phyloP scores from a whole-genome alignment of 2,329 filamentous ascomycete species.

The Madurella mycetomatis region DNA sequence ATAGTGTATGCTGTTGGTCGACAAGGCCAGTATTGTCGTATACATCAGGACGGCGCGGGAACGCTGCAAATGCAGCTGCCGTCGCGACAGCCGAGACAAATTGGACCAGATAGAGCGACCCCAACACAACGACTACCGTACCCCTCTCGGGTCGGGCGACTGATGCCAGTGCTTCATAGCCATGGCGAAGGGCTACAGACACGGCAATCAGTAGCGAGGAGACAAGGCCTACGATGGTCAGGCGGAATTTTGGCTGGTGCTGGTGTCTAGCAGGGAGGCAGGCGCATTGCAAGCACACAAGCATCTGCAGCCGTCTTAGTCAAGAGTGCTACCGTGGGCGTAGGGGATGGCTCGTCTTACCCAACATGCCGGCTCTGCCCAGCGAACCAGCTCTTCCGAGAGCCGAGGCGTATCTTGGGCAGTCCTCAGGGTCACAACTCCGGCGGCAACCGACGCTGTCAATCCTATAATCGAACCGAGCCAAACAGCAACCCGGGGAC shows the following conservation, averaged over 20 bases:
- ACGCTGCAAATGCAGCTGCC: constrained; percentile 27
- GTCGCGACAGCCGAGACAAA: constrained; percentile 22
- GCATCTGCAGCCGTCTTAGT: constrained; percentile 14
- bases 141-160: constrained; percentile 12
- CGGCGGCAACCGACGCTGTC: constrained; percentile 24
- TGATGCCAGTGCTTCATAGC: constrained; percentile 22
- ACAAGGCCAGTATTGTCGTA: constrained; percentile 30
- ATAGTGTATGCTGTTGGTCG: constrained; percentile 34
- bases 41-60: constrained; percentile 33
- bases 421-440: constrained; percentile 17
- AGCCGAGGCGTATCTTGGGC: not conserved
- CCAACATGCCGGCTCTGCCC: constrained; percentile 18
- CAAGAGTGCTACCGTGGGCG: not conserved
- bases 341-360: constrained; percentile 11
- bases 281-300: constrained; percentile 29
- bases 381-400: constrained; percentile 1
- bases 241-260: constrained; percentile 27
- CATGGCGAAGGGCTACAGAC: constrained; percentile 28
- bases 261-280: constrained; percentile 28
- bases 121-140: constrained; percentile 10
- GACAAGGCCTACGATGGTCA: constrained; percentile 26
- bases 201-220: constrained; percentile 25
- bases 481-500: constrained; percentile 27
- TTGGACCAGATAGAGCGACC: constrained; percentile 26
- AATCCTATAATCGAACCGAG: constrained; percentile 26